Percentiles rank a stretch among this genome's conserved stretches.
Evolutionary conservation across 306 rosid species (phyloP).

Genomic region (Trifolium dubium): DNA sequence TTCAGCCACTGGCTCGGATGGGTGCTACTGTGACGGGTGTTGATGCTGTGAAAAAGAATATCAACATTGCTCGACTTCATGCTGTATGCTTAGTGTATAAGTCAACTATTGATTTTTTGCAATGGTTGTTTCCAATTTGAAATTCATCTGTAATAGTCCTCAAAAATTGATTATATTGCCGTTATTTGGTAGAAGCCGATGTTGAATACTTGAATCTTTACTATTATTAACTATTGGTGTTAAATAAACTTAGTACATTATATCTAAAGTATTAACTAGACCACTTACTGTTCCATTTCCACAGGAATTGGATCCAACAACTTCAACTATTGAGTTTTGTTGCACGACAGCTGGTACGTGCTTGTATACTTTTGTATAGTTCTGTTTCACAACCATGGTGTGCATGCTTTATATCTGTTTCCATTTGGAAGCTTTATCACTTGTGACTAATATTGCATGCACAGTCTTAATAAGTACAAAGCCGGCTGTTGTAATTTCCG

Average conservation of each 20-base stretch:
- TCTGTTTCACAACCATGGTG: background rate
- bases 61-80: constrained; percentile 86
- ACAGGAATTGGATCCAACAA: constrained; percentile 83
- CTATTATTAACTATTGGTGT: background rate
- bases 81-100: constrained; percentile 65
- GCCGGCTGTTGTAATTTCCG: no score
- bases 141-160: constrained; percentile 6
- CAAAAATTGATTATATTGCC: constrained; percentile 10
- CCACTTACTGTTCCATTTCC: constrained; percentile 31
- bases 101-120: constrained; percentile 8
- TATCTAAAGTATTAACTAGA: constrained; percentile 25
- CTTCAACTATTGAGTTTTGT: constrained; percentile 75
- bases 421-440: no score
- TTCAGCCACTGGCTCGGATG: constrained; percentile 91
- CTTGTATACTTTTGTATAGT: no score
- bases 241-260: background rate
- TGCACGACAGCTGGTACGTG: constrained; percentile 87
- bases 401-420: no score
- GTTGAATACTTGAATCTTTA: constrained; percentile 11
- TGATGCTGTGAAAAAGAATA: constrained; percentile 85
- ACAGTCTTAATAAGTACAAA: no score
- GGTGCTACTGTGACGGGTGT: constrained; percentile 89
- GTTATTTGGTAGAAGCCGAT: constrained; percentile 16
- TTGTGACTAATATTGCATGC: no score
- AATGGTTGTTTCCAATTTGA: constrained; percentile 21